phyloP scores from a whole-genome alignment of 352 stramenopile genomes.

The Globisporangium takayamanum region DNA sequence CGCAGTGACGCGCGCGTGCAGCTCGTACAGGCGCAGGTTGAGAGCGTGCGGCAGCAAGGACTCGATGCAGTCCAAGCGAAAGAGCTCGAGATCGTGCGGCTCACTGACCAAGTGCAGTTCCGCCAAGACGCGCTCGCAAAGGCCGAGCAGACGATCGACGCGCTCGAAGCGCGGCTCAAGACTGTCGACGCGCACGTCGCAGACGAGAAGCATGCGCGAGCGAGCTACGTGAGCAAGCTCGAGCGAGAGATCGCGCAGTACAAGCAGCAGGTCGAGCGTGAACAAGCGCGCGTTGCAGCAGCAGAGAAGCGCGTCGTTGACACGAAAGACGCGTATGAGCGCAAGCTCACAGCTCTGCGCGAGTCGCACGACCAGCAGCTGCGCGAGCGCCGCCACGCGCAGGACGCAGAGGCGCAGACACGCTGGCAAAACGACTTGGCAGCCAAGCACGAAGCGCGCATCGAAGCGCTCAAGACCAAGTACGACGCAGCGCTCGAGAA shows the following conservation, averaged over 20 bases:
- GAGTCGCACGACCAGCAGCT: slow-evolving; percentile 38
- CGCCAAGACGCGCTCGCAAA: slow-evolving; percentile 46
- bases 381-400: slow-evolving; percentile 44
- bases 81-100: slow-evolving; percentile 39
- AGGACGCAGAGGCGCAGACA: slow-evolving; percentile 49
- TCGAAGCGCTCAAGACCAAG: slow-evolving; percentile 62
- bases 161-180: slow-evolving; percentile 31
- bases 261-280: slow-evolving; percentile 36
- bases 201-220: slow-evolving; percentile 36
- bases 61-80: slow-evolving; percentile 44
- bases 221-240: slow-evolving; percentile 30
- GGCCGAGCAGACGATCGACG: slow-evolving; percentile 38
- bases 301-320: slow-evolving; percentile 24
- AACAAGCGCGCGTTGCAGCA: slow-evolving; percentile 31
- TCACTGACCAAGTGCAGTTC: slow-evolving; percentile 50
- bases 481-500: slow-evolving; percentile 58
- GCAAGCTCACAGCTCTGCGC: slow-evolving; percentile 40
- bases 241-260: slow-evolving; percentile 57
- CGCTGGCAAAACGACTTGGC: slow-evolving; percentile 70
- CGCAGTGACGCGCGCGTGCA: slow-evolving; percentile 31
- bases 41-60: slow-evolving; percentile 25
- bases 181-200: slow-evolving; percentile 24
- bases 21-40: slow-evolving; percentile 29
- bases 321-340: slow-evolving; percentile 39
- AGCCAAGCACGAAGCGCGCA: slow-evolving; percentile 57